Evolutionary conservation across 1,139 yeast genomes (phyloP).

Genomic region (Sugiyamaella novakii): DNA sequence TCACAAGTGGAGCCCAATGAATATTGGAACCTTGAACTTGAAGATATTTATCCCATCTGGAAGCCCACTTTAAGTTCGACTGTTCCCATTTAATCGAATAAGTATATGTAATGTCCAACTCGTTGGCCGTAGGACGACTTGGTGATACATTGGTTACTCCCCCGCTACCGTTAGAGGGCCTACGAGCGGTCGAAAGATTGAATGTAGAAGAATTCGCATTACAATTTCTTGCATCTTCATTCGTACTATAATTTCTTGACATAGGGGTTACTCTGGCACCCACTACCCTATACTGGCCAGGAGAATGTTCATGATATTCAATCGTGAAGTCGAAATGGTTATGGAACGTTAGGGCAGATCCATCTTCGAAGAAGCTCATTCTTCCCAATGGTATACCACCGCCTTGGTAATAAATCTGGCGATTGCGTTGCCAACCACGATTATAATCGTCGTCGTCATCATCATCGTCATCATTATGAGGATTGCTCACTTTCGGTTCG

Average conservation of each 20-base stretch:
- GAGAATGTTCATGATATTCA: slow-evolving; percentile 77
- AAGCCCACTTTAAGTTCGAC: slow-evolving; percentile 92
- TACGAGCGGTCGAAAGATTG: too few species aligned
- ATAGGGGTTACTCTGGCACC: slow-evolving; percentile 78
- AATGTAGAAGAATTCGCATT: slow-evolving; percentile 38
- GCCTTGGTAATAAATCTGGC: slow-evolving; percentile 61
- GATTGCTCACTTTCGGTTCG: slow-evolving; percentile 40
- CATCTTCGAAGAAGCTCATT: slow-evolving; percentile 48
- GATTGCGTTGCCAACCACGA: too few species aligned
- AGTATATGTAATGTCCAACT: slow-evolving; percentile 52
- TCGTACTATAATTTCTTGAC: slow-evolving; percentile 55
- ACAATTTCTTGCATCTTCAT: slow-evolving; percentile 40
- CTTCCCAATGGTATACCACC: slow-evolving; percentile 79
- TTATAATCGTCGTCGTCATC: slow-evolving; percentile 37
- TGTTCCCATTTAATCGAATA: slow-evolving; percentile 66
- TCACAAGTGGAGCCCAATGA: slow-evolving; percentile 91
- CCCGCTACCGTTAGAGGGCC: not conserved
- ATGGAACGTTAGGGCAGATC: slow-evolving; percentile 49
- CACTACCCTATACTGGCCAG: slow-evolving; percentile 76
- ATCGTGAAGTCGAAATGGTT: slow-evolving; percentile 79
- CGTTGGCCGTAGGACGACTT: not conserved
- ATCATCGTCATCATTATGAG: slow-evolving; percentile 6
- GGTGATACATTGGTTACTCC: slow-evolving; percentile 31
- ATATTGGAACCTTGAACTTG: slow-evolving; percentile 88
- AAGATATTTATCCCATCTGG: slow-evolving; percentile 96